Percentiles rank a stretch among this genome's conserved stretches.
Evolutionary conservation across 371 early-diverging fungal species (phyloP).

Genomic region (Rhizopus arrhizus): DNA sequence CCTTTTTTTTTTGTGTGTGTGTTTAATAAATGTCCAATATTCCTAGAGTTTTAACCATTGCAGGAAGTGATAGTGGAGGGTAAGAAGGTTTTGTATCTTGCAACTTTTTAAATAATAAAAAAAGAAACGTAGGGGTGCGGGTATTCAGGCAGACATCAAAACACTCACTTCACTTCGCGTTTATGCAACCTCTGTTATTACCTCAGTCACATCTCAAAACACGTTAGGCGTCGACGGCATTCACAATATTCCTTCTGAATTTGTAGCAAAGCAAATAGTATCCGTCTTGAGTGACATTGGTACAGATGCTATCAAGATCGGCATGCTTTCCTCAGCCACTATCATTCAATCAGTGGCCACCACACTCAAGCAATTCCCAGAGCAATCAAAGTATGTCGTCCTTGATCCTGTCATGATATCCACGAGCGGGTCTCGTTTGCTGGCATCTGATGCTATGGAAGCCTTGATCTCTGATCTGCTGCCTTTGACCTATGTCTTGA

Average conservation of each 20-base stretch:
- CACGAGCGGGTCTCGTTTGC: slow-evolving; percentile 68
- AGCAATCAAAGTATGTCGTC: slow-evolving; percentile 47
- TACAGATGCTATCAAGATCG: slow-evolving; percentile 77
- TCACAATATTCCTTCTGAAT: slow-evolving; percentile 60
- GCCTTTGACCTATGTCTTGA: slow-evolving; percentile 71
- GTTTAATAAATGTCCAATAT: slow-evolving; percentile 11
- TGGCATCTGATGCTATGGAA: slow-evolving; percentile 65
- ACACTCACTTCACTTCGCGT: slow-evolving; percentile 74
- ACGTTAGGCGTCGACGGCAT: slow-evolving; percentile 76
- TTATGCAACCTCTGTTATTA: slow-evolving; percentile 76
- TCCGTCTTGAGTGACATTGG: slow-evolving; percentile 81
- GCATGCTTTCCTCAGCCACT: slow-evolving; percentile 74
- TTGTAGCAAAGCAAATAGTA: slow-evolving; percentile 72
- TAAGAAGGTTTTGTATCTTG: slow-evolving; percentile 16
- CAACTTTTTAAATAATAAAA: slow-evolving; percentile 1
- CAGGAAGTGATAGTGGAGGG: slow-evolving; percentile 70
- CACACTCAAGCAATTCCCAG: slow-evolving; percentile 44
- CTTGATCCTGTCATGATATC: slow-evolving; percentile 90
- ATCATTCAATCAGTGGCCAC: slow-evolving; percentile 62
- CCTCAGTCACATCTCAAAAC: slow-evolving; percentile 84
- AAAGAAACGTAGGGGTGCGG: slow-evolving; percentile 60
- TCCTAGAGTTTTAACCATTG: slow-evolving; percentile 58
- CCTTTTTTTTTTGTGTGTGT: no score
- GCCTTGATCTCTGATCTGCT: slow-evolving; percentile 57
- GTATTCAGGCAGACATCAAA: slow-evolving; percentile 90